Evolutionary conservation across 2,329 filamentous ascomycete genomes (phyloP).

Genomic region (Diplodia seriata): DNA sequence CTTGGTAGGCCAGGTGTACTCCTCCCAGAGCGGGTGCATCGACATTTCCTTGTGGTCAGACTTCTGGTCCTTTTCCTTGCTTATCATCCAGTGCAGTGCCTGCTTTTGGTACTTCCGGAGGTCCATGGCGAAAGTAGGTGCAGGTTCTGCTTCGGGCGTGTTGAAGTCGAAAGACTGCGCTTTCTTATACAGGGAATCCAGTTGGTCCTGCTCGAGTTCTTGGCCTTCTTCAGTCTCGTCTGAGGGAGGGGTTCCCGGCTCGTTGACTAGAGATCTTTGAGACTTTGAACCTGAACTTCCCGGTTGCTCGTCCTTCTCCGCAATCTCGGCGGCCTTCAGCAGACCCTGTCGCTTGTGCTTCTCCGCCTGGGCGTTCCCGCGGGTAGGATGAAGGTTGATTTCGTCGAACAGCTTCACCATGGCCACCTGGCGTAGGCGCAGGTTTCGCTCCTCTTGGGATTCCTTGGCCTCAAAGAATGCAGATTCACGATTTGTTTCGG

Average conservation of each 20-base stretch:
- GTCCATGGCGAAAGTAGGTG: constrained; percentile 79
- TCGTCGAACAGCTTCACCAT: constrained; percentile 90
- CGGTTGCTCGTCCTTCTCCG: constrained; percentile 69
- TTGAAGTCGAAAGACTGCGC: constrained; percentile 96
- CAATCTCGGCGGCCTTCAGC: constrained; percentile 84
- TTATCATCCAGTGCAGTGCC: constrained; percentile 93
- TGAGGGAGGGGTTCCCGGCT: constrained; percentile 52
- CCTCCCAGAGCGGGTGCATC: constrained; percentile 98
- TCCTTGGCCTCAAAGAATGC: constrained; percentile 85
- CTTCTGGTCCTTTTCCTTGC: constrained; percentile 84
- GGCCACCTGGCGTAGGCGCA: constrained; percentile 84
- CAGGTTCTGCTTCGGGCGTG: constrained; percentile 85
- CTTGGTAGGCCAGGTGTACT: constrained; percentile 86
- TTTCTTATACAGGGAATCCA: constrained; percentile 92
- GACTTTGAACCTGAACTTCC: constrained; percentile 33
- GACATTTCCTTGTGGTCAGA: constrained; percentile 72
- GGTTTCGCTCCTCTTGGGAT: constrained; percentile 79
- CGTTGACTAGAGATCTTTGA: constrained; percentile 59
- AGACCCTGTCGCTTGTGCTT: constrained; percentile 84
- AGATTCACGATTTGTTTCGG: constrained; percentile 73
- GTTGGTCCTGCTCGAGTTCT: constrained; percentile 92
- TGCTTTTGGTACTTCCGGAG: constrained; percentile 95
- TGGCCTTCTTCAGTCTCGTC: constrained; percentile 80
- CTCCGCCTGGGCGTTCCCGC: constrained; percentile 74
- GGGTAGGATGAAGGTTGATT: constrained; percentile 79